Evolutionary conservation across 176 grass and related monocot species (phyloP).

Genomic region (Ensete ventricosum): DNA sequence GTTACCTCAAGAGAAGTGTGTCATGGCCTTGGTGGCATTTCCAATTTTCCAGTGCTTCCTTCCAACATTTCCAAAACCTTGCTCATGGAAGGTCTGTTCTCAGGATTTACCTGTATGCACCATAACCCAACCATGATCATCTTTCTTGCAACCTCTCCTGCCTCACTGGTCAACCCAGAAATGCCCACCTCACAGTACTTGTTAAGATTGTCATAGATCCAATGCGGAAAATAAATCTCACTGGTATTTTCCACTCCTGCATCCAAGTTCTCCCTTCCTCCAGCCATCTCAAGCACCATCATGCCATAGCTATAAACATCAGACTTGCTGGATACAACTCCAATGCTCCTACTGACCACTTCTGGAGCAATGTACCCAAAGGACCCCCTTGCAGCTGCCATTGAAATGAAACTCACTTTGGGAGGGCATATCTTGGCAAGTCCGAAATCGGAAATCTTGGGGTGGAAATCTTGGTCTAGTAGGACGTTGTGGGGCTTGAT

Average conservation of each 20-base stretch:
- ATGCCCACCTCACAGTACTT: slow-evolving; percentile 15
- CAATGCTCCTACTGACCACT: slow-evolving; percentile 34
- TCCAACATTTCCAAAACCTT: slow-evolving; percentile 46
- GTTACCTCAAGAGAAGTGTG: too few species aligned
- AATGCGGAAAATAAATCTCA: slow-evolving; percentile 43
- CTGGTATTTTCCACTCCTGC: slow-evolving; percentile 1
- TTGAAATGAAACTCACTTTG: slow-evolving; percentile 23
- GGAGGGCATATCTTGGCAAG: slow-evolving; percentile 31
- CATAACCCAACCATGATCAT: slow-evolving; percentile 44
- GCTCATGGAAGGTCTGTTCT: slow-evolving; percentile 36
- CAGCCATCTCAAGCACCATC: slow-evolving; percentile 40
- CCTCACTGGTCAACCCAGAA: slow-evolving; percentile 25
- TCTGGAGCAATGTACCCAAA: slow-evolving; percentile 51
- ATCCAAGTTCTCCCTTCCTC: slow-evolving; percentile 26
- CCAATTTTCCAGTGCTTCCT: slow-evolving; percentile 7
- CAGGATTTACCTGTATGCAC: slow-evolving; percentile 37
- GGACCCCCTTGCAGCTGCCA: slow-evolving; percentile 7
- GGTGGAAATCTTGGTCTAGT: slow-evolving; percentile 40
- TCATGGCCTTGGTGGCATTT: slow-evolving; percentile 11
- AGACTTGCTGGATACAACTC: slow-evolving; percentile 27
- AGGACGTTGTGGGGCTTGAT: slow-evolving; percentile 45
- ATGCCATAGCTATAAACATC: slow-evolving; percentile 62
- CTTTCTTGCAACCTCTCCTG: slow-evolving; percentile 30
- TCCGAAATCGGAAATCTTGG: slow-evolving; percentile 56
- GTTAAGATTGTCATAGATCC: slow-evolving; percentile 51